Evolutionary conservation across 192 early-diverging fungal species (phyloP).

Genomic region (Blastocladiella britannica): DNA sequence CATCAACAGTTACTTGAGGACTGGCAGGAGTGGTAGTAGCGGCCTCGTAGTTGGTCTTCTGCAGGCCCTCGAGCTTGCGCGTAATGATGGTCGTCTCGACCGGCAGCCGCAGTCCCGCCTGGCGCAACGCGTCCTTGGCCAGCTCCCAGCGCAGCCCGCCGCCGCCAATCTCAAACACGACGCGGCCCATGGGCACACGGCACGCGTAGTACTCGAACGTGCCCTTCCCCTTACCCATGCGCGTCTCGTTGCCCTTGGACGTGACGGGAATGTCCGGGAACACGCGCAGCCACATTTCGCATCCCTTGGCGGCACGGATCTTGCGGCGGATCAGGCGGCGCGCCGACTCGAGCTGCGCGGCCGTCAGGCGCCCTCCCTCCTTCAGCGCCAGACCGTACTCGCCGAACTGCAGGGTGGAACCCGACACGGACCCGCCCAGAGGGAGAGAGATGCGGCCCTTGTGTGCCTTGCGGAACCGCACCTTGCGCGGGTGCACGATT

Average conservation of each 20-base stretch:
- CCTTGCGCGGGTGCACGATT: constrained; percentile 51
- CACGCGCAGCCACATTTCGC: constrained; percentile 61
- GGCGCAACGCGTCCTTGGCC: constrained; percentile 51
- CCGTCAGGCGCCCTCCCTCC: constrained; percentile 57
- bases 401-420: constrained; percentile 68
- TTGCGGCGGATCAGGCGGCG: constrained; percentile 50
- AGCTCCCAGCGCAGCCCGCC: constrained; percentile 59
- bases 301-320: constrained; percentile 71
- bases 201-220: constrained; percentile 80
- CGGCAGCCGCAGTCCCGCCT: constrained; percentile 40
- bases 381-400: constrained; percentile 82
- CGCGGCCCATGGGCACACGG: constrained; percentile 66
- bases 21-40: too few species aligned
- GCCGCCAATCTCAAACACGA: constrained; percentile 70
- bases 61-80: too few species aligned
- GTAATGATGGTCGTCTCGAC: constrained; percentile 47
- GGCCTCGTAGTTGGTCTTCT: too few species aligned
- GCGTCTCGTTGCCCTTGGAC: constrained; percentile 67
- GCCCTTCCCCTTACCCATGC: constrained; percentile 98
- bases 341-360: constrained; percentile 60
- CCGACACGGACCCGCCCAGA: constrained; percentile 64
- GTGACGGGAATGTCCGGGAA: constrained; percentile 88
- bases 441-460: constrained; percentile 70
- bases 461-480: constrained; percentile 61
- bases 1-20: too few species aligned